phyloP scores from a whole-genome alignment of 345 rosid genomes.

The Lepidium sativum region DNA sequence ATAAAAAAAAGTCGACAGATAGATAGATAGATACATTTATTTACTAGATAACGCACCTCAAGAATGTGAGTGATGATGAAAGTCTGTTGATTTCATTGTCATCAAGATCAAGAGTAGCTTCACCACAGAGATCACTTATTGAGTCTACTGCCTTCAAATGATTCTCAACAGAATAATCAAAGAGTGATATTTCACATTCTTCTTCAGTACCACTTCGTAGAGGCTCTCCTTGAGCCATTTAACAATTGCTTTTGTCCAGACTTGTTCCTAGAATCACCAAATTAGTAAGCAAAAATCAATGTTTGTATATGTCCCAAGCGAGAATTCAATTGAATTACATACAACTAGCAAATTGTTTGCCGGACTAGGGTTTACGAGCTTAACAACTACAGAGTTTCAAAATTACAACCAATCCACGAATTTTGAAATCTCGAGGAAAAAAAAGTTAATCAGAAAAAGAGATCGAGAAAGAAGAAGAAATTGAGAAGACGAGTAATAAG shows the following conservation, averaged over 20 bases:
- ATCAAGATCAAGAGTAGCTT: constrained; percentile 24
- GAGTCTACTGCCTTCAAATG: constrained; percentile 51
- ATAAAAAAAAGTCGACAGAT: too few species aligned
- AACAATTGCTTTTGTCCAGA: neutral
- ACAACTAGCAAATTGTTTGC: neutral
- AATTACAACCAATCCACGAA: neutral
- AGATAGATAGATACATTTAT: too few species aligned
- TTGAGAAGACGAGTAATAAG: neutral
- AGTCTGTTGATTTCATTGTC: constrained; percentile 30
- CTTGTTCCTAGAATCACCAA: neutral
- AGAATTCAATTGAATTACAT: neutral
- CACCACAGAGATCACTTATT: constrained; percentile 51
- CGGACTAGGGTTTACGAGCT: neutral
- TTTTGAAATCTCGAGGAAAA: neutral
- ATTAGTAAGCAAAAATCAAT: neutral
- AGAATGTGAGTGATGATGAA: constrained; percentile 52
- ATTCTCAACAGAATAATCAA: constrained; percentile 59
- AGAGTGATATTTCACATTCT: constrained; percentile 41
- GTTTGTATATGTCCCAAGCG: neutral
- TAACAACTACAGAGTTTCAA: neutral
- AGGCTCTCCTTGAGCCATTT: constrained; percentile 19
- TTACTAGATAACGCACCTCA: constrained; percentile 37
- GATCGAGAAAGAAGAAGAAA: neutral
- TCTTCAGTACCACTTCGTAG: constrained; percentile 5
- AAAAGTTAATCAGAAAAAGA: neutral